These are phyloP conservation scores for Hirschioporus abietinus DNA, from an alignment of 768 basidiomycete genomes.

Conservation along the genomic window DNA sequence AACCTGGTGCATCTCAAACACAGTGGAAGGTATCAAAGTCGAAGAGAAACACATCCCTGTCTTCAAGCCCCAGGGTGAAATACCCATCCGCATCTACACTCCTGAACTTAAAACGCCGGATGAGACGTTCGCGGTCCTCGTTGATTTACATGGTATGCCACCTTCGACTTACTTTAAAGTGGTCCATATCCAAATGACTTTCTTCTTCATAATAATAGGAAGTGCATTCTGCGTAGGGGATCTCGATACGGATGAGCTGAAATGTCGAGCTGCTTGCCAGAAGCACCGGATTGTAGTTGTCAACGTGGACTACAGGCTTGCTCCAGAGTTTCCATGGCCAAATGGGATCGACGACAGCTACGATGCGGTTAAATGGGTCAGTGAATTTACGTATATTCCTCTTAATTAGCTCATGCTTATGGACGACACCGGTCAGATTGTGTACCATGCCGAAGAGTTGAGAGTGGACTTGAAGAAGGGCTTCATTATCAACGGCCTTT, in stretches of 20 bases:
- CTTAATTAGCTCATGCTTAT: no score
- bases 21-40: neutral
- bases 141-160: neutral
- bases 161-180: no score
- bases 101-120: neutral
- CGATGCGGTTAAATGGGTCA: slow-evolving; percentile 22
- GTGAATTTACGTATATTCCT: neutral
- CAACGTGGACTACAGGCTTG: slow-evolving; percentile 14
- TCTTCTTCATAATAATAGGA: no score
- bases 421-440: neutral
- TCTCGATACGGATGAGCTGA: slow-evolving; percentile 16
- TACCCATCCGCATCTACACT: neutral
- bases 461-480: slow-evolving; percentile 16
- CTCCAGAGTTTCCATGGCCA: slow-evolving; percentile 23
- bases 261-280: slow-evolving; percentile 11
- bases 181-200: no score
- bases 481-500: slow-evolving; percentile 21
- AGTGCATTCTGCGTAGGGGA: slow-evolving; percentile 5
- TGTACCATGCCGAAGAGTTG: slow-evolving; percentile 8
- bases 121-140: neutral
- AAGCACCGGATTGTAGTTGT: slow-evolving; percentile 15
- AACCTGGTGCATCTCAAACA: no score
- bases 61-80: neutral
- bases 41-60: neutral
- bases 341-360: slow-evolving; percentile 18